These are phyloP conservation scores for Coemansia sp. DNA, from an alignment of 192 early-diverging fungal genomes.

Conservation along the genomic window DNA sequence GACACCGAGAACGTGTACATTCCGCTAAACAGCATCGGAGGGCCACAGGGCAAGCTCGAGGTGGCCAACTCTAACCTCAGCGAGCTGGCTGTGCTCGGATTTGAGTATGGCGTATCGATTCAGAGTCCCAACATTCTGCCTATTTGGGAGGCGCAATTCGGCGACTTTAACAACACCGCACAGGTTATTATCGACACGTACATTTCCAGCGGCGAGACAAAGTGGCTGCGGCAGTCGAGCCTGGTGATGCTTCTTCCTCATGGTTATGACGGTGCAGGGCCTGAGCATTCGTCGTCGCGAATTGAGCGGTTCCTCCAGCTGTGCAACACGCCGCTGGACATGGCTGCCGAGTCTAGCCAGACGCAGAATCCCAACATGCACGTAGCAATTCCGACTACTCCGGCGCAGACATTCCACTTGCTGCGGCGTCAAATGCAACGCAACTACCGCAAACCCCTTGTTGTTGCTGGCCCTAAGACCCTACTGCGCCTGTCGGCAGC, in stretches of 20 bases:
- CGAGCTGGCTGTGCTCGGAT: slow-evolving; percentile 94
- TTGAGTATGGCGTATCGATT: slow-evolving; percentile 92
- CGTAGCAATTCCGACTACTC: slow-evolving; percentile 88
- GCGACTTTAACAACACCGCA: slow-evolving; percentile 96
- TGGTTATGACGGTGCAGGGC: slow-evolving; percentile 94
- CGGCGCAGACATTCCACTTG: slow-evolving; percentile 95
- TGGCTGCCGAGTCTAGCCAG: slow-evolving; percentile 41
- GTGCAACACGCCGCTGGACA: slow-evolving; percentile 75
- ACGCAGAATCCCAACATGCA: slow-evolving; percentile 89
- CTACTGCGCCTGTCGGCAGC: slow-evolving; percentile 65
- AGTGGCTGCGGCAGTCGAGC: slow-evolving; percentile 92
- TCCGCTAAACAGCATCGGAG: slow-evolving; percentile 74
- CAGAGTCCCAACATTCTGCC: slow-evolving; percentile 83
- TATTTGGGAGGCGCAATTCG: slow-evolving; percentile 99
- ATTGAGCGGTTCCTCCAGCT: slow-evolving; percentile 96
- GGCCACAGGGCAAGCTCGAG: slow-evolving; percentile 65
- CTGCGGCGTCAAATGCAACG: slow-evolving; percentile 90
- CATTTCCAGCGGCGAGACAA: slow-evolving; percentile 82
- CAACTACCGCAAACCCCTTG: slow-evolving; percentile 91
- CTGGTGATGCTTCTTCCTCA: slow-evolving; percentile 93
- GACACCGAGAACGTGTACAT: slow-evolving; percentile 82
- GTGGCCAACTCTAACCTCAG: slow-evolving; percentile 91
- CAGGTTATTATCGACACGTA: slow-evolving; percentile 96
- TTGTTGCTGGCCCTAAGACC: slow-evolving; percentile 77
- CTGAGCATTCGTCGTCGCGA: slow-evolving; percentile 90